Conservation (phyloP, 139 green algal genomes). For the Volvox reticuliferus region DNA sequence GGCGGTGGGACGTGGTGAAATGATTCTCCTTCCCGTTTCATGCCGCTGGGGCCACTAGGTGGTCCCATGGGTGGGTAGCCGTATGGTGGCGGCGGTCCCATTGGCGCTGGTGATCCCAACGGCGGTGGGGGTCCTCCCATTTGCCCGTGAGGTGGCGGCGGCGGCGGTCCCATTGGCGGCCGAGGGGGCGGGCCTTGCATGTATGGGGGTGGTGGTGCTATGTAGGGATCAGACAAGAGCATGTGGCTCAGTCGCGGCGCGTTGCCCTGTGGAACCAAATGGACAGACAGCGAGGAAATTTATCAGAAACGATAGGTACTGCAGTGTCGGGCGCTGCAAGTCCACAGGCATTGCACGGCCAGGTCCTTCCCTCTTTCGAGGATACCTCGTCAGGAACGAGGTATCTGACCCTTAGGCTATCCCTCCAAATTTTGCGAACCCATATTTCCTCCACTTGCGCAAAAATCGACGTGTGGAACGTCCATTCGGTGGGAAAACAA, state of each 20-base stretch:
- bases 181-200: slow-evolving; percentile 3
- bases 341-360: no score
- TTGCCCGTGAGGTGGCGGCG: background rate
- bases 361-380: no score
- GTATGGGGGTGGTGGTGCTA: slow-evolving; percentile 20
- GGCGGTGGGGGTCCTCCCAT: background rate
- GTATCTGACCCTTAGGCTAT: no score
- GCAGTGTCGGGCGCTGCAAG: no score
- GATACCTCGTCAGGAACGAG: no score
- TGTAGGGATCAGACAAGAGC: background rate
- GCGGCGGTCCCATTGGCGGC: background rate
- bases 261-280: slow-evolving; percentile 17
- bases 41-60: background rate
- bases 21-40: slow-evolving; percentile 30
- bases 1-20: slow-evolving; percentile 39
- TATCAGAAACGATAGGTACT: no score
- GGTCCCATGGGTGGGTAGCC: background rate
- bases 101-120: background rate
- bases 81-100: background rate
- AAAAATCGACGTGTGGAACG: no score
- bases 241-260: slow-evolving; percentile 34
- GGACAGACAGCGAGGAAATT: background rate
- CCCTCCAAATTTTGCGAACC: no score
- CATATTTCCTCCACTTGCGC: no score
- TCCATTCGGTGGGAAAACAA: no score